Evolutionary conservation across 805 yeast species (phyloP), one percentile per base, ranked within the genome.

Genomic region (Maudiozyma pseudohumilis): DNA sequence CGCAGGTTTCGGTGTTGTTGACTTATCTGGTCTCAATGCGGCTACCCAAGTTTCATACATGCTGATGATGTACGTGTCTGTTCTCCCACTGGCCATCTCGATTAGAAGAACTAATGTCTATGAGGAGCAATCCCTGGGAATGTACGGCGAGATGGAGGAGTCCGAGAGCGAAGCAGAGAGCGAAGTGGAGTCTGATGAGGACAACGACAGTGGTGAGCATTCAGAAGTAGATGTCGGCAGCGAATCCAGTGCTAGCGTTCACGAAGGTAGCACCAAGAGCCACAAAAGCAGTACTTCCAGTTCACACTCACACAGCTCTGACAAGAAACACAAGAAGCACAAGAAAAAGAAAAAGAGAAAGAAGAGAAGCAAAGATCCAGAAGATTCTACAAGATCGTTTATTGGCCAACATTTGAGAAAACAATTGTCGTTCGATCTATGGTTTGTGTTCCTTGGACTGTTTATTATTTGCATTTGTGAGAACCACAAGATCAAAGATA

Each of bases 51-150:
- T 92, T 21, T 77, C 92, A 49, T 92, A 92, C 57, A 72, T 86
- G 77, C 72, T 92, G 42, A 89, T 92, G 97, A 92, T 92, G 98
- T 92, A 92, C 63, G 87, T 92, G 20, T 89, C 97, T 12, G 96
- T 89, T 31, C 68, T 88, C 55, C 99, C 99, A 1, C 66, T 92
- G 49, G 98, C 99, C 23, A 92, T 92, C 46, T 85, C 96, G 27
- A 87, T 92, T 44, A 77, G 99, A 64, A 74, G 96, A 58, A 92
- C 98, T 15, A 92, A 92, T 57, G 99, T 92, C 39, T 92, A 92
- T 63, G 99, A 92, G 57, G 98, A 92, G 53, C 97, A 87, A 55
- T 83, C 96, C 0, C 63, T 92, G 40, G 98, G 98, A n/a, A 72
- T 87, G n/a, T 88, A 84, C 53, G 70, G 63, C n/a, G 46, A 43